Evolutionary conservation across 2,329 filamentous ascomycete genomes (phyloP).

Genomic region (Cephalotrichum gorgonifer): DNA sequence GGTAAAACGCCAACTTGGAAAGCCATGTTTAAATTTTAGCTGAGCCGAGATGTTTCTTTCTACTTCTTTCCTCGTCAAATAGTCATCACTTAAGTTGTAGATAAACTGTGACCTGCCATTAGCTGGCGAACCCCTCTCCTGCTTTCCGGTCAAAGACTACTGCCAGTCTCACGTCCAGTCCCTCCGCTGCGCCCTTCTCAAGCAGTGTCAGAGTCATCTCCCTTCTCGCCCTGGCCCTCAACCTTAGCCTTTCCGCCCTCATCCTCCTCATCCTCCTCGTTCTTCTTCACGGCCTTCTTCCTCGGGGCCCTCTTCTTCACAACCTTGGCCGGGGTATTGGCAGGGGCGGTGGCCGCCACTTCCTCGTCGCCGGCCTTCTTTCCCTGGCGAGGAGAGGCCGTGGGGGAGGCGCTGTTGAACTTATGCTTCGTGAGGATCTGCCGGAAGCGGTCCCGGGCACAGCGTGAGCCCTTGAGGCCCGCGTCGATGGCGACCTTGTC

Average conservation of each 20-base stretch:
- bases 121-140: no score
- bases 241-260: conserved; percentile 8
- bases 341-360: no score
- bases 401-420: conserved; percentile 20
- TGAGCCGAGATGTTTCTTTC: no score
- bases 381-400: conserved; percentile 11
- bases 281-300: conserved; percentile 15
- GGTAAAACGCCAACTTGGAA: no score
- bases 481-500: conserved; percentile 22
- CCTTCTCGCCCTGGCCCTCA: conserved; percentile 13
- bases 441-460: conserved; percentile 29
- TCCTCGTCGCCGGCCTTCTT: conserved; percentile 14
- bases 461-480: conserved; percentile 28
- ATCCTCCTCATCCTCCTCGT: neutral
- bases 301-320: conserved; percentile 20
- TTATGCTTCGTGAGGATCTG: conserved; percentile 27
- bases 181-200: neutral
- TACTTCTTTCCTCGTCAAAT: no score
- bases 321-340: conserved; percentile 17
- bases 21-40: no score
- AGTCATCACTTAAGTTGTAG: no score
- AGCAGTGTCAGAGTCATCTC: neutral
- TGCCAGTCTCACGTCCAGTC: no score
- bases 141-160: no score
- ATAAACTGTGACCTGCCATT: no score